phyloP scores from a whole-genome alignment of 352 stramenopile genomes.

The Chrysophaeum taylorii region DNA sequence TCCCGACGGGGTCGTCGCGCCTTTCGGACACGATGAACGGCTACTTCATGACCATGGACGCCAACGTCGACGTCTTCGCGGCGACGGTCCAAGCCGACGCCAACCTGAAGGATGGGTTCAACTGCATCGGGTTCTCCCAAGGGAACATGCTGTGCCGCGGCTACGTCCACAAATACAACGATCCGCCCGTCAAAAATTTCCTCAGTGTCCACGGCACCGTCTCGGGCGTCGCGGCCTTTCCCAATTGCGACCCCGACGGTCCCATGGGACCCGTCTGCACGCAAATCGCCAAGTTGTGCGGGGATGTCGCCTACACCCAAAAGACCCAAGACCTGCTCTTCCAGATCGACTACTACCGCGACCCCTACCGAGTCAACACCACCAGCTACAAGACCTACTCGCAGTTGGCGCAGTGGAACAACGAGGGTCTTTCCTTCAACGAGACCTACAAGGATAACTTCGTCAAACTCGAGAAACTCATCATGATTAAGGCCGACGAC shows the following conservation, averaged over 20 bases:
- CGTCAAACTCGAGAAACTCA: conserved; percentile 60
- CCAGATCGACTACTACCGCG: conserved; percentile 83
- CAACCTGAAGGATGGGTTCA: conserved; percentile 71
- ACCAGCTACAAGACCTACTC: conserved; percentile 38
- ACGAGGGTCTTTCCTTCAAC: conserved; percentile 62
- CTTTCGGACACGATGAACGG: conserved; percentile 76
- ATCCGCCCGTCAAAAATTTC: conserved; percentile 74
- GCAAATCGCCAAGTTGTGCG: conserved; percentile 57
- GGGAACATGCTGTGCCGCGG: conserved; percentile 81
- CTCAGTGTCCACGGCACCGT: conserved; percentile 79
- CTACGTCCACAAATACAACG: conserved; percentile 82
- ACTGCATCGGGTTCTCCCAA: conserved; percentile 81
- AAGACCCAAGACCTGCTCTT: conserved; percentile 63
- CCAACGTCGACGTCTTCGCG: conserved; percentile 73
- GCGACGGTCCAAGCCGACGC: conserved; percentile 61
- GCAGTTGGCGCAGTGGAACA: conserved; percentile 59
- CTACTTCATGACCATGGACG: conserved; percentile 81
- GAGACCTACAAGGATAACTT: conserved; percentile 75
- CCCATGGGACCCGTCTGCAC: conserved; percentile 48
- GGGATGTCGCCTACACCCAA: conserved; percentile 64
- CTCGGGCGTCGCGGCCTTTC: conserved; percentile 69
- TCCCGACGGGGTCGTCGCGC: conserved; percentile 68
- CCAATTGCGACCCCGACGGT: conserved; percentile 64
- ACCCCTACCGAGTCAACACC: conserved; percentile 41
- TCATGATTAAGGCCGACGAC: conserved; percentile 68